Base-by-base conservation (phyloP, 202 grass and related monocot genomes). In the Digitaria exilis region DNA sequence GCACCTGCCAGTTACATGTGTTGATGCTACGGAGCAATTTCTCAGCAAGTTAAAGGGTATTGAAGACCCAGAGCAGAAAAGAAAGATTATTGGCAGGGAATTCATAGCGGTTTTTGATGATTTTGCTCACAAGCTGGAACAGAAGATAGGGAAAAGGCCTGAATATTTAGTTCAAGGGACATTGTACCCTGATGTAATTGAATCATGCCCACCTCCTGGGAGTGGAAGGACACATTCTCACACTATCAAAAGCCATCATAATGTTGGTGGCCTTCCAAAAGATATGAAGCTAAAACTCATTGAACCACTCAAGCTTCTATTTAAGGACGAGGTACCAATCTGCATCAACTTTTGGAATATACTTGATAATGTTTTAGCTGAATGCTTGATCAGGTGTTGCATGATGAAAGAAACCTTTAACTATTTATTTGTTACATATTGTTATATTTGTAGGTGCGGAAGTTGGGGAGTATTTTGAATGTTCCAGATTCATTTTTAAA, bases 241-340 rank as follows among this genome's bases (percentile, higher is more conserved):
- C 75, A 94, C 92, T 43, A 97, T 97, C 79, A 94, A 94, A 89
- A 94, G 92, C 56, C 95, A 97, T 83, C 95, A 97, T 69, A 97
- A 97, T 88, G 95, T 97, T 32, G 95, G 92, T 22, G 92, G 95
- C 25, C 90, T 97, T 76, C 90, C 95, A 8, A 82, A 93, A 80
- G 81, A 94, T 55, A 97, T 97, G 95, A 89, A 88, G 80, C 52
- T 97, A 72, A 94, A 94, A 77, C 92, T 97, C 65, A 92, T 97
- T 58, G 92, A 94, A 75, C 95, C 95, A 75, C 92, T 94, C 42
- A 97, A 94, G 75, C 86, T 93, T 24, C 84, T 97, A 43, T 97
- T 97, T 69, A 97, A 97, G 84, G 90, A 97, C 39, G 95, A 97
- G 92, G 92, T 97, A 25, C 65, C 17, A 1, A 75, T 78, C 34